Base-by-base conservation (phyloP, 1,139 yeast species). In the Taphrina populina region DNA sequence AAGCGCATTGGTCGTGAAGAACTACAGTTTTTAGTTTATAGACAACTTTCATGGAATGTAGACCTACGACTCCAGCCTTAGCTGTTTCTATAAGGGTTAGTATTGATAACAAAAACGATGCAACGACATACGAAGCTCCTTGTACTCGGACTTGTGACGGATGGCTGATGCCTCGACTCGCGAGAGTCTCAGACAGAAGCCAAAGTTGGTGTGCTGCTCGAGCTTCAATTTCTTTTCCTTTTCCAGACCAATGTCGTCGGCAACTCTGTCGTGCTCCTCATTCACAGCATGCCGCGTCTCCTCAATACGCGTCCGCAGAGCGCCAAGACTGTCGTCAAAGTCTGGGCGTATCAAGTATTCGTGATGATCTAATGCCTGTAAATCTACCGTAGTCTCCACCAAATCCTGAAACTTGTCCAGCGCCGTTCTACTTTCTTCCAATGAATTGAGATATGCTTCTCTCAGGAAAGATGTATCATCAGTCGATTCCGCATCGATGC, bases 181-280 rank as follows among this genome's bases (percentile, higher is more conserved):
- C 0, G 97, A 90, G 20, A 92, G 79, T 63, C 97, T 76, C 75
- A 90, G 80, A 67, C 96, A 88, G 95, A 95, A 90, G 10, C 97
- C 96, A 68, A 86, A 94, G 27, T 79, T 79, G 62, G 79, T 83
- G 66, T 90, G 96, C 56, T 84, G 80, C 66, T 92, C 98, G 51
- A 94, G 72, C 68, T 92, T 92, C 62, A 94, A 75, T 68, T 88
- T 88, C 70, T 87, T 88, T 59, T 87, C 95, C 3, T 83, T 75
- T 59, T 90, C 97, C 70, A 88, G 79, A 19, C 79, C 79, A 46
- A 92, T 76, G 62, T 85, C 95, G 21, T 83, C 85, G 1, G 85
- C 87, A 2, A 83, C 82, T 6, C 77, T 76, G 27, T 73, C 67
- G 65, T 88, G 95, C 51, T 82, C 77, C 1, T 73, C 69, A 56